phyloP scores from a whole-genome alignment of 345 rosid species.

The Salix exigua region DNA sequence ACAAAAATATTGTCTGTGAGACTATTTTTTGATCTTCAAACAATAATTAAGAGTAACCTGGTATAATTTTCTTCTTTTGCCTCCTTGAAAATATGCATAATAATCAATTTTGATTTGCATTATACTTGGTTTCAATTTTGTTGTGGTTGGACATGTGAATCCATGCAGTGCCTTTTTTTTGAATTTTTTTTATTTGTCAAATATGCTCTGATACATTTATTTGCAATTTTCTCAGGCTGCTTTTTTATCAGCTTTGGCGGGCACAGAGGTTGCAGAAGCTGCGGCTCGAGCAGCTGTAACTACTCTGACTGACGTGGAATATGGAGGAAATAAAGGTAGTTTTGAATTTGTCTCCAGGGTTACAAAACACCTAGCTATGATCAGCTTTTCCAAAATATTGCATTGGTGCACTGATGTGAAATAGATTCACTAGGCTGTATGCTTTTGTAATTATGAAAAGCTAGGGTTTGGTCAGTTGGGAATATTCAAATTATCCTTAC shows the following conservation, averaged over 20 bases:
- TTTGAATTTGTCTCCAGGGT: conserved; percentile 26
- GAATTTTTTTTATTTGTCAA: no score
- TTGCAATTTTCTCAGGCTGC: conserved; percentile 52
- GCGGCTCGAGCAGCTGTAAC: conserved; percentile 74
- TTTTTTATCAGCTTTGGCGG: conserved; percentile 86
- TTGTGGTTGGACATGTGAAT: no score
- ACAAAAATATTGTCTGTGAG: neutral
- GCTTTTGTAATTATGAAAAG: neutral
- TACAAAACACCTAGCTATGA: conserved; percentile 39
- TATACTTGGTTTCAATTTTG: no score
- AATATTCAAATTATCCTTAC: neutral
- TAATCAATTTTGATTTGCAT: neutral
- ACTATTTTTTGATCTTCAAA: neutral
- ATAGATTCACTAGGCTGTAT: neutral
- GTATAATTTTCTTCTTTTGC: no score
- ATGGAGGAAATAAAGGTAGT: conserved; percentile 30
- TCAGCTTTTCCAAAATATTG: conserved; percentile 4
- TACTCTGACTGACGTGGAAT: conserved; percentile 44
- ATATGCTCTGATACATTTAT: neutral
- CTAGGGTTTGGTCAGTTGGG: neutral
- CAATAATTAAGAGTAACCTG: neutral
- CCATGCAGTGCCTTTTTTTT: neutral
- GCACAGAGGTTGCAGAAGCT: conserved; percentile 72
- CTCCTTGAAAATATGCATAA: no score
- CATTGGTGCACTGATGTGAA: neutral